Conservation (phyloP, 2,329 filamentous ascomycete species). For the Sporothrix globosa region DNA sequence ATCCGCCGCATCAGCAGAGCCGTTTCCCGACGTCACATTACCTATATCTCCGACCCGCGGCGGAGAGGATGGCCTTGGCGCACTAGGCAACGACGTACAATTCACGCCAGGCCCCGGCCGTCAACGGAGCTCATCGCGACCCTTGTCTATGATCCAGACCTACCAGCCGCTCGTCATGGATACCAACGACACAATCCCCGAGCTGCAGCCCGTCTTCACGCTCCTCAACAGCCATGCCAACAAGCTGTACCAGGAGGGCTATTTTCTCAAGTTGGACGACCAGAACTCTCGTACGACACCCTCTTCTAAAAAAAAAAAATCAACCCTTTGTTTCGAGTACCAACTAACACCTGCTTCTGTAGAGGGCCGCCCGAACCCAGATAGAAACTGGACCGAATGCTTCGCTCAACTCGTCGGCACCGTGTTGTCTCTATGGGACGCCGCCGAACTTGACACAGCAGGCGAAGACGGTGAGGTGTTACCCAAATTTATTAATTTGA, state of each 20-base stretch:
- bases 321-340: background rate
- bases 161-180: slow-evolving; percentile 88
- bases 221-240: slow-evolving; percentile 94
- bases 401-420: slow-evolving; percentile 97
- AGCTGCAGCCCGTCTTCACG: slow-evolving; percentile 91
- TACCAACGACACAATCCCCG: slow-evolving; percentile 82
- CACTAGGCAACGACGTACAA: slow-evolving; percentile 46
- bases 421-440: slow-evolving; percentile 93
- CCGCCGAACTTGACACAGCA: slow-evolving; percentile 83
- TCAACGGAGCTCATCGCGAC: slow-evolving; percentile 62
- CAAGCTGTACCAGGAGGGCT: slow-evolving; percentile 96
- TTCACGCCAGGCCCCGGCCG: slow-evolving; percentile 45
- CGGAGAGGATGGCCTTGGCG: slow-evolving; percentile 48
- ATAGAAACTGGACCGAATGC: slow-evolving; percentile 92
- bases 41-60: slow-evolving; percentile 40
- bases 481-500: slow-evolving; percentile 82
- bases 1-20: slow-evolving; percentile 30
- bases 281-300: slow-evolving; percentile 78
- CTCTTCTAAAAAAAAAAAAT: background rate
- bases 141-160: slow-evolving; percentile 82
- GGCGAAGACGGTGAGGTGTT: slow-evolving; percentile 68
- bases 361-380: slow-evolving; percentile 85
- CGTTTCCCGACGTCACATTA: slow-evolving; percentile 34
- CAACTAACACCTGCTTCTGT: slow-evolving; percentile 39
- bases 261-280: slow-evolving; percentile 95